These are phyloP conservation scores for Ophiocordyceps camponoti-saundersi DNA, from an alignment of 2,329 filamentous ascomycete genomes.

Conservation along the genomic window DNA sequence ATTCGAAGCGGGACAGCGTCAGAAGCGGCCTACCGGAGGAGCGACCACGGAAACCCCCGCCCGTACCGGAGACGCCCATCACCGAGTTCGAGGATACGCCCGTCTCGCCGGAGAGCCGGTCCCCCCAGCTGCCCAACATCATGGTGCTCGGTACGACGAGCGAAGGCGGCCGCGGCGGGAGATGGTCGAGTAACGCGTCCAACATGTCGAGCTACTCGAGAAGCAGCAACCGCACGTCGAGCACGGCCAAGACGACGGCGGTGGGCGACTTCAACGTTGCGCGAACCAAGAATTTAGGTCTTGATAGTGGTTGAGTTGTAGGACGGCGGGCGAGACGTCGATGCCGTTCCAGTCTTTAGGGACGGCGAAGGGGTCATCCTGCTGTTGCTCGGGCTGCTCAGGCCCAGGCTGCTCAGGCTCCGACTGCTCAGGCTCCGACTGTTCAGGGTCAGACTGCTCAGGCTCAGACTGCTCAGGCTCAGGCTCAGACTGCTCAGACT, in stretches of 20 bases:
- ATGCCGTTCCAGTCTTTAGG: no score
- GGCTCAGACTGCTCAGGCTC: no score
- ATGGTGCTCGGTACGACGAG: constrained; percentile 61
- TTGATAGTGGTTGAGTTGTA: no score
- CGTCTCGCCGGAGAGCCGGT: constrained; percentile 63
- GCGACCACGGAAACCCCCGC: constrained; percentile 26
- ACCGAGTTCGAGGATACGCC: constrained; percentile 90
- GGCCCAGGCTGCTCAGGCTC: no score
- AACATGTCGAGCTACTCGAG: constrained; percentile 69
- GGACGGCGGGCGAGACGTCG: no score
- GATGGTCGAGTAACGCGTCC: constrained; percentile 71
- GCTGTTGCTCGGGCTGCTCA: no score
- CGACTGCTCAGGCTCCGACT: no score
- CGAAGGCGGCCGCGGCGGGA: constrained; percentile 40
- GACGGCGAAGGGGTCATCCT: no score
- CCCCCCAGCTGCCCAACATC: constrained; percentile 67
- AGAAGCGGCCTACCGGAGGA: constrained; percentile 29
- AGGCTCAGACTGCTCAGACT: no score
- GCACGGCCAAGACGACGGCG: constrained; percentile 55
- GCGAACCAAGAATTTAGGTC: constrained; percentile 51
- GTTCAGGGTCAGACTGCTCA: no score
- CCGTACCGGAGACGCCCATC: constrained; percentile 73
- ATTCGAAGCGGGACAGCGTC: constrained; percentile 35
- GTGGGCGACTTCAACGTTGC: constrained; percentile 55
- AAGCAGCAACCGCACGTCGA: constrained; percentile 45